phyloP scores from a whole-genome alignment of 768 basidiomycete species.

The Trametes cingulata region DNA sequence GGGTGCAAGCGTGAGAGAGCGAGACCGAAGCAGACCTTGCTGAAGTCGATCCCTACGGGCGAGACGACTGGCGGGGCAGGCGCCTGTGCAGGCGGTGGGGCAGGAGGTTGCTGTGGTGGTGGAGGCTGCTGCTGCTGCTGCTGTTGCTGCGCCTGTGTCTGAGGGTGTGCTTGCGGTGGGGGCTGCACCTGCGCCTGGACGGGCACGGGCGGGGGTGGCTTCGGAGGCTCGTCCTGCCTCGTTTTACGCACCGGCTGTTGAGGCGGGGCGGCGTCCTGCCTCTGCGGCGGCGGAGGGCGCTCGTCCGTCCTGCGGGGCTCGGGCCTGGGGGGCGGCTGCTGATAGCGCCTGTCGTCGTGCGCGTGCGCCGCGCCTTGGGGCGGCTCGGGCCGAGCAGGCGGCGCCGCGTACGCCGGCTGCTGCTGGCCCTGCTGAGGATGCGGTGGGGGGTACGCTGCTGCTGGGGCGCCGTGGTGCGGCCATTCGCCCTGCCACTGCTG shows the following conservation, averaged over 20 bases:
- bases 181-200: neutral
- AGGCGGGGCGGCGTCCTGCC: conserved; percentile 10
- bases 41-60: conserved; percentile 40
- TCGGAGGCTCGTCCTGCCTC: neutral
- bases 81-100: conserved; percentile 29
- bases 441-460: conserved; percentile 20
- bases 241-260: conserved; percentile 4
- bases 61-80: conserved; percentile 24
- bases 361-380: conserved; percentile 6
- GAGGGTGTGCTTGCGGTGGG: conserved; percentile 37
- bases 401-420: conserved; percentile 2
- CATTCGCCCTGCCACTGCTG: conserved; percentile 22
- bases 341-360: conserved; percentile 21
- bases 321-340: conserved; percentile 18
- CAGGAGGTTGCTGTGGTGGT: conserved; percentile 24
- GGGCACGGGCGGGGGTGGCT: neutral
- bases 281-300: conserved; percentile 20
- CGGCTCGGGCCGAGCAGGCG: conserved; percentile 7
- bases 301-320: conserved; percentile 26
- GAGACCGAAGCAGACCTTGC: conserved; percentile 35
- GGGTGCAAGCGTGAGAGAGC: neutral
- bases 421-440: conserved; percentile 12
- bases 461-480: conserved; percentile 17
- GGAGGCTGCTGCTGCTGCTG: neutral
- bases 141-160: conserved; percentile 23